Conservation (phyloP, 192 early-diverging fungal species). For the Linnemannia hyalina region DNA sequence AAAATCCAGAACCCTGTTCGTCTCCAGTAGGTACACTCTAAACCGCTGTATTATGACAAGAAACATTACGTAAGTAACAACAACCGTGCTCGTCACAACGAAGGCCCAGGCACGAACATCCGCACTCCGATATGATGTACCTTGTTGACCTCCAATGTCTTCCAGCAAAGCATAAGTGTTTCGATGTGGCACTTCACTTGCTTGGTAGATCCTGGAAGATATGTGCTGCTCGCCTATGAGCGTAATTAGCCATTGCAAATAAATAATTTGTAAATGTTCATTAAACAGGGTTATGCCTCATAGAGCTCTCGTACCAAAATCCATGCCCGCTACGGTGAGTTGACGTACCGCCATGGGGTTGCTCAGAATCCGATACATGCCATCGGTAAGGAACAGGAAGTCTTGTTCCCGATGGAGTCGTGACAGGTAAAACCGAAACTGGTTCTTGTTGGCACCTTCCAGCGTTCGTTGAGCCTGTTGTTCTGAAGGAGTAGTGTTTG, state of each 20-base stretch:
- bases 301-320: too few species aligned
- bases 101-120: neutral
- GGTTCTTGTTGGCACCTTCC: slow-evolving; percentile 49
- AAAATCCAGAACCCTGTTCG: slow-evolving; percentile 72
- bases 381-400: slow-evolving; percentile 83
- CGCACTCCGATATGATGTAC: slow-evolving; percentile 47
- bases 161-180: slow-evolving; percentile 88
- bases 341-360: slow-evolving; percentile 75
- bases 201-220: slow-evolving; percentile 83
- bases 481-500: neutral
- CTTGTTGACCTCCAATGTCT: slow-evolving; percentile 83
- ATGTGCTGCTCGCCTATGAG: slow-evolving; percentile 74
- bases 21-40: slow-evolving; percentile 68
- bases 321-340: neutral
- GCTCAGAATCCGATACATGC: slow-evolving; percentile 84
- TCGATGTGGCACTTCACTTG: slow-evolving; percentile 73
- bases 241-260: neutral
- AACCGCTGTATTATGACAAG: slow-evolving; percentile 64
- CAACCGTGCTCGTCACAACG: neutral
- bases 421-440: slow-evolving; percentile 82
- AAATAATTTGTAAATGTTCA: neutral
- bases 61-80: neutral
- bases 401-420: slow-evolving; percentile 88
- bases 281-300: too few species aligned
- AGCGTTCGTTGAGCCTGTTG: neutral